These are phyloP conservation scores for Schoenoplectus triqueter DNA, from an alignment of 202 grass and related monocot genomes.

Conservation along the genomic window DNA sequence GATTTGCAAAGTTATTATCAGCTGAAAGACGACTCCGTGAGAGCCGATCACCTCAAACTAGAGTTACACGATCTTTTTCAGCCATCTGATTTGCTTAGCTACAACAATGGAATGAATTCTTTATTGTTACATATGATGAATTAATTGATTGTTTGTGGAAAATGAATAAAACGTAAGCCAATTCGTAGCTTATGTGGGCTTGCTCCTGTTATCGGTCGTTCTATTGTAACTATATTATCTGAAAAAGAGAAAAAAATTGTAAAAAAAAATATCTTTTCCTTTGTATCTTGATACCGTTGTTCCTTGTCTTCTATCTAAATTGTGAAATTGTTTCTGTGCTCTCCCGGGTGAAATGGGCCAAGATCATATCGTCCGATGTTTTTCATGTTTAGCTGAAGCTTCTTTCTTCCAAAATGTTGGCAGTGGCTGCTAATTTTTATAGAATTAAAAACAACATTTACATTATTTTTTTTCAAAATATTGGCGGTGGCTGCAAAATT, in stretches of 20 bases:
- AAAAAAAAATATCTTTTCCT: background rate
- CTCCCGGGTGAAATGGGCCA: background rate
- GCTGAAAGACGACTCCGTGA: slow-evolving; percentile 61
- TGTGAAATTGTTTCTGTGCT: background rate
- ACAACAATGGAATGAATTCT: background rate
- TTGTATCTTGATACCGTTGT: background rate
- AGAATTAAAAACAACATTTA: too few relatives aligned
- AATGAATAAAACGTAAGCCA: slow-evolving; percentile 35
- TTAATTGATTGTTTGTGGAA: background rate
- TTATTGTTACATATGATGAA: slow-evolving; percentile 4
- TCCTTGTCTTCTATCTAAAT: background rate
- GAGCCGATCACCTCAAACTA: slow-evolving; percentile 58
- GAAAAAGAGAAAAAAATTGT: background rate
- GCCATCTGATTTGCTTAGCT: background rate
- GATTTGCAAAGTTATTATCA: slow-evolving; percentile 73
- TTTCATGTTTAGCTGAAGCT: too few relatives aligned
- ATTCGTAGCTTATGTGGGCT: slow-evolving; percentile 19
- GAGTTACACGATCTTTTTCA: slow-evolving; percentile 26
- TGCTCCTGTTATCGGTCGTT: background rate
- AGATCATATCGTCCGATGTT: background rate
- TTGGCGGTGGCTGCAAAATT: too few relatives aligned
- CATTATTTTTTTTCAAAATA: too few relatives aligned
- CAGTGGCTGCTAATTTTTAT: too few relatives aligned
- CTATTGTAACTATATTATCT: background rate
- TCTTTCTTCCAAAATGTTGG: too few relatives aligned